Percentiles rank a stretch among this genome's conserved stretches.
These are phyloP conservation scores for Sutorius australiensis DNA, from an alignment of 768 basidiomycete genomes.

Conservation along the genomic window DNA sequence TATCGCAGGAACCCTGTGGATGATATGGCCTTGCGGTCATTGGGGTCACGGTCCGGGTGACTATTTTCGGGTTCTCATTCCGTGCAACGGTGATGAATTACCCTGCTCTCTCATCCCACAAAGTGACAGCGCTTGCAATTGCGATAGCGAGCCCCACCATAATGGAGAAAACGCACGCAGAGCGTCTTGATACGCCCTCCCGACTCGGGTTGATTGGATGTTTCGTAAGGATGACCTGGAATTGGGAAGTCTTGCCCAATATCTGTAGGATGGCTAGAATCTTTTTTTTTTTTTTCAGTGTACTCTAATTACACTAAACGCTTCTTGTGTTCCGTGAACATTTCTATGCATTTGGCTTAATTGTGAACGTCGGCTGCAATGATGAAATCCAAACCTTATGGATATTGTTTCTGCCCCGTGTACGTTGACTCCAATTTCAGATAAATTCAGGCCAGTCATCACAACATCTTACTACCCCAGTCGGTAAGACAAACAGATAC, in stretches of 20 bases:
- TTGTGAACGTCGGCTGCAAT: conserved; percentile 13
- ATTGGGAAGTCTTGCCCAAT: not conserved
- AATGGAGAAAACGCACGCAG: conserved; percentile 5
- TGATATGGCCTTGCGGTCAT: conserved; percentile 54
- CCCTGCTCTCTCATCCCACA: conserved; percentile 14
- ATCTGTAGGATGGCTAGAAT: not conserved
- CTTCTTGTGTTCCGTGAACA: conserved; percentile 11
- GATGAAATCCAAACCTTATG: conserved; percentile 16
- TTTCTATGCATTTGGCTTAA: conserved; percentile 24
- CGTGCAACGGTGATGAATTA: conserved; percentile 22
- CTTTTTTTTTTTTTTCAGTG: conserved; percentile 12
- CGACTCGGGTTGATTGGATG: not conserved
- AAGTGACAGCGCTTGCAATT: conserved; percentile 8
- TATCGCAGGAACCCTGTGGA: conserved; percentile 61
- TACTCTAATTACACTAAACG: conserved; percentile 13
- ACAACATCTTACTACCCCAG: conserved; percentile 4
- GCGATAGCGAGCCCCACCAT: conserved; percentile 1
- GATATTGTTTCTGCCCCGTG: conserved; percentile 6
- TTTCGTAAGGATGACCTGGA: not conserved
- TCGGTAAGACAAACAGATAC: not conserved
- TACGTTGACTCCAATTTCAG: conserved; percentile 19
- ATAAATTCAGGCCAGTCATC: conserved; percentile 26
- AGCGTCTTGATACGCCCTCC: not conserved
- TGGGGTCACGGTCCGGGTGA: conserved; percentile 38
- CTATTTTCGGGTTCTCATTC: conserved; percentile 23